phyloP scores from a whole-genome alignment of 73 alveolate species.

The Paramecium pentaurelia region DNA sequence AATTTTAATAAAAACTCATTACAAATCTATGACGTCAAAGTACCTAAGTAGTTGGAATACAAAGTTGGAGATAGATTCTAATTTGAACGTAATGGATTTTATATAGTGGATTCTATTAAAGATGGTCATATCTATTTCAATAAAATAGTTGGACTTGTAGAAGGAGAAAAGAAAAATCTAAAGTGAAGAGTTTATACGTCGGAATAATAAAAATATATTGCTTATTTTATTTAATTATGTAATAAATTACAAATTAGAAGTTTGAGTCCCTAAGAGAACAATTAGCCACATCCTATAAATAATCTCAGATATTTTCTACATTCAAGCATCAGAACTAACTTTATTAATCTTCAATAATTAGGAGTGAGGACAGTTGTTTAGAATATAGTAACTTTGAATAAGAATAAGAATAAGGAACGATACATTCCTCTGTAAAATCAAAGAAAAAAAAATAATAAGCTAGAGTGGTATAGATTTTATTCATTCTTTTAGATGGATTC shows the following conservation, averaged over 20 bases:
- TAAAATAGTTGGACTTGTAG: conserved; percentile 62
- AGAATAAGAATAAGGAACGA: background rate
- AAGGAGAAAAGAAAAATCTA: background rate
- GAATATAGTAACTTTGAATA: background rate
- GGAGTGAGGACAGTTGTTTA: background rate
- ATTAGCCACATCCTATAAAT: background rate
- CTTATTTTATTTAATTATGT: background rate
- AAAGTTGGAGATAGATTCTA: conserved; percentile 84
- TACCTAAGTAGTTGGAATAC: conserved; percentile 53
- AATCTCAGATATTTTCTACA: background rate
- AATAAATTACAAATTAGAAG: conserved; percentile 7
- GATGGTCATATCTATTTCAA: conserved; percentile 61
- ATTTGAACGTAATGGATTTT: conserved; percentile 90
- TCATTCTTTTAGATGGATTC: background rate
- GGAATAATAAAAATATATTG: background rate
- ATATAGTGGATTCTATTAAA: conserved; percentile 82
- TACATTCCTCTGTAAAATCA: background rate
- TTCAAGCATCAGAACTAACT: background rate
- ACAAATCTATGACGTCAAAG: conserved; percentile 71
- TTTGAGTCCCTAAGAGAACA: background rate
- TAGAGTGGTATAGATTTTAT: background rate
- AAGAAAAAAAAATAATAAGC: background rate
- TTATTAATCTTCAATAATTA: background rate
- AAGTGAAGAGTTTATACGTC: background rate
- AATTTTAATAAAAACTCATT: conserved; percentile 82